phyloP scores from a whole-genome alignment of 2,329 filamentous ascomycete species.

The Hypomyces rosellus region DNA sequence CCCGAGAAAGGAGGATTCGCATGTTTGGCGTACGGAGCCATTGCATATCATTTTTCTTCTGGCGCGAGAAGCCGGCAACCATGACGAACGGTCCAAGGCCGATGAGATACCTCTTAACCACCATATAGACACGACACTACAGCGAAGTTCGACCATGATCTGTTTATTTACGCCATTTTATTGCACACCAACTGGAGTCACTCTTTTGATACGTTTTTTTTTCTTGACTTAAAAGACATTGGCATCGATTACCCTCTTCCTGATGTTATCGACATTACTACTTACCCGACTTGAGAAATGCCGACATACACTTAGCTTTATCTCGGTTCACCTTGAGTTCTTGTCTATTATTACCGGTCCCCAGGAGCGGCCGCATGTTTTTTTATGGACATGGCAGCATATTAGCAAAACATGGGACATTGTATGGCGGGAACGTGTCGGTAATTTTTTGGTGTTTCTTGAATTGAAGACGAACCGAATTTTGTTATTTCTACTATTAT shows the following conservation, averaged over 20 bases:
- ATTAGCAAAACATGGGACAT: not conserved
- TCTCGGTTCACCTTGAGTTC: too few relatives aligned
- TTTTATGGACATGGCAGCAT: not conserved
- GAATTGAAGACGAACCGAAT: not conserved
- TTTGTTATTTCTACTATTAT: not conserved
- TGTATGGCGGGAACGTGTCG: not conserved
- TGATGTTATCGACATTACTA: not conserved
- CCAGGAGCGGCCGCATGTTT: not conserved
- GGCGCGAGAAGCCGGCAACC: slow-evolving; percentile 12
- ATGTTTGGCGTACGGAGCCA: slow-evolving; percentile 25
- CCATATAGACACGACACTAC: slow-evolving; percentile 28
- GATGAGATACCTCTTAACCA: slow-evolving; percentile 15
- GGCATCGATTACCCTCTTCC: not conserved
- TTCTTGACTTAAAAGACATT: not conserved
- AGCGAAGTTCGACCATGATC: slow-evolving; percentile 19
- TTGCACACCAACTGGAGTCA: slow-evolving; percentile 9
- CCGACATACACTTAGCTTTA: too few relatives aligned
- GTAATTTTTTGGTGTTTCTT: slow-evolving; percentile 2
- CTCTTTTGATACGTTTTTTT: slow-evolving; percentile 8
- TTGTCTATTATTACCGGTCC: not conserved
- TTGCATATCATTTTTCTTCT: slow-evolving; percentile 14
- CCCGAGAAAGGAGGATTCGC: slow-evolving; percentile 19
- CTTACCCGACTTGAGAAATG: too few relatives aligned
- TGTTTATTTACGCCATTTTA: slow-evolving; percentile 11
- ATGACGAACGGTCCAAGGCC: slow-evolving; percentile 11